Conservation (phyloP, 768 basidiomycete species). For the Pisolithus marmoratus region DNA sequence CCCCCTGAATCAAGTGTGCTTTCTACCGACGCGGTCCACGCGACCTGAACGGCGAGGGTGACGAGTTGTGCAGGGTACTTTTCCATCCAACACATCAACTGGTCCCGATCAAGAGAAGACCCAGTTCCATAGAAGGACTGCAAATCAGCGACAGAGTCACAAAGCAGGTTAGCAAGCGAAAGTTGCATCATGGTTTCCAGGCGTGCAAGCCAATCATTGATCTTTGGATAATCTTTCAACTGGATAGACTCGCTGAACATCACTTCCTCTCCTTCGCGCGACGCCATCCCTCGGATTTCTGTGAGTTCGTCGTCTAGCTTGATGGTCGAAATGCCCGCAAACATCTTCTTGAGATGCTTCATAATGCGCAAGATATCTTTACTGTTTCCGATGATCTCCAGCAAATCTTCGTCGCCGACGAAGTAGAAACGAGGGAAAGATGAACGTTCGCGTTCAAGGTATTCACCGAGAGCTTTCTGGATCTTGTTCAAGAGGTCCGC, state of each 20-base stretch:
- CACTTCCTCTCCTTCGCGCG: slow-evolving; percentile 94
- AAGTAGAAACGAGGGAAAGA: slow-evolving; percentile 99
- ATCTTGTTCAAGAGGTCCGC: slow-evolving; percentile 97
- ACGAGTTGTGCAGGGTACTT: slow-evolving; percentile 94
- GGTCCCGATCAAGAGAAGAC: slow-evolving; percentile 51
- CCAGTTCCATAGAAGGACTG: slow-evolving; percentile 73
- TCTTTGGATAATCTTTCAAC: slow-evolving; percentile 91
- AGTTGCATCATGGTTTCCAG: slow-evolving; percentile 91
- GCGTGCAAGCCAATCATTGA: slow-evolving; percentile 96
- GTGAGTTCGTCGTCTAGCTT: slow-evolving; percentile 82
- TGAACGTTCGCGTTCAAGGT: slow-evolving; percentile 93
- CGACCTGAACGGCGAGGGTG: slow-evolving; percentile 90
- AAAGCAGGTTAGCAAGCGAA: slow-evolving; percentile 79
- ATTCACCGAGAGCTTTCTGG: slow-evolving; percentile 98
- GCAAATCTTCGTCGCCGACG: slow-evolving; percentile 95
- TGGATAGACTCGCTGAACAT: slow-evolving; percentile 75
- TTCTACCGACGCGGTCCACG: slow-evolving; percentile 89
- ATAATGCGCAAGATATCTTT: slow-evolving; percentile 97
- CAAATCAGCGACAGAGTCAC: slow-evolving; percentile 74
- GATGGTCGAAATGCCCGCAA: slow-evolving; percentile 92
- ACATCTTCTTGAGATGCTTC: slow-evolving; percentile 99
- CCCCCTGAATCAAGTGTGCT: slow-evolving; percentile 49
- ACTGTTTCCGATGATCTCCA: slow-evolving; percentile 99
- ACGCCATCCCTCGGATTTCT: slow-evolving; percentile 89
- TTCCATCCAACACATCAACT: slow-evolving; percentile 87